phyloP scores from a whole-genome alignment of 306 rosid genomes.

The Cotoneaster glaucophyllus region DNA sequence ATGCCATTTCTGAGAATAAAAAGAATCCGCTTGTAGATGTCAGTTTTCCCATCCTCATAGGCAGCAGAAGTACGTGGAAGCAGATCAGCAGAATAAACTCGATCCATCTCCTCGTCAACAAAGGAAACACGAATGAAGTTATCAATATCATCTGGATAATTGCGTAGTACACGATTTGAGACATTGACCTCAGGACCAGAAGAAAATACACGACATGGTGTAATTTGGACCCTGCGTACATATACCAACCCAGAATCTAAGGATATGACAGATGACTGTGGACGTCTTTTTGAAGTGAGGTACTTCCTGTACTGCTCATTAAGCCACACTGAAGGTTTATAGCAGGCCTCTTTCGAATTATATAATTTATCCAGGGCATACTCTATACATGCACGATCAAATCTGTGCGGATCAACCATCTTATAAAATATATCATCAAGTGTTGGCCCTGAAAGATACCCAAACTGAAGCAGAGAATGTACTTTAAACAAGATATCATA shows the following conservation, averaged over 20 bases:
- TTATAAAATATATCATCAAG: slow-evolving; percentile 44
- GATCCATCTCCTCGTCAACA: slow-evolving; percentile 75
- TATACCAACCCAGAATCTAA: slow-evolving; percentile 67
- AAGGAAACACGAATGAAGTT: slow-evolving; percentile 84
- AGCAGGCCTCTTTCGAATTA: slow-evolving; percentile 52
- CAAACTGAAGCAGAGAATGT: slow-evolving; percentile 43
- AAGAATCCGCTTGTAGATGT: slow-evolving; percentile 55
- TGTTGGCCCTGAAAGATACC: slow-evolving; percentile 60
- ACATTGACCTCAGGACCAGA: slow-evolving; percentile 76
- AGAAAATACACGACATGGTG: slow-evolving; percentile 62
- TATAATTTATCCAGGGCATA: slow-evolving; percentile 53
- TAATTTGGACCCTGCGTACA: slow-evolving; percentile 65
- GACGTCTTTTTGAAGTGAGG: slow-evolving; percentile 18
- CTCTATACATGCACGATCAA: slow-evolving; percentile 30
- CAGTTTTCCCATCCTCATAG: slow-evolving; percentile 37
- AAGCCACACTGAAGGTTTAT: slow-evolving; percentile 65
- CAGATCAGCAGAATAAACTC: slow-evolving; percentile 56
- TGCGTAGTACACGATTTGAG: slow-evolving; percentile 79
- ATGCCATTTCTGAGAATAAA: slow-evolving; percentile 58
- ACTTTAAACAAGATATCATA: slow-evolving; percentile 57
- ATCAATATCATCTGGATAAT: slow-evolving; percentile 28
- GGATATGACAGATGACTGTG: slow-evolving; percentile 37
- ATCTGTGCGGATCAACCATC: slow-evolving; percentile 49
- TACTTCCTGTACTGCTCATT: slow-evolving; percentile 41
- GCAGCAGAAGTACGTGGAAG: slow-evolving; percentile 38